These are phyloP conservation scores for Lycium barbarum DNA, from an alignment of 257 asterid genomes.

Conservation along the genomic window DNA sequence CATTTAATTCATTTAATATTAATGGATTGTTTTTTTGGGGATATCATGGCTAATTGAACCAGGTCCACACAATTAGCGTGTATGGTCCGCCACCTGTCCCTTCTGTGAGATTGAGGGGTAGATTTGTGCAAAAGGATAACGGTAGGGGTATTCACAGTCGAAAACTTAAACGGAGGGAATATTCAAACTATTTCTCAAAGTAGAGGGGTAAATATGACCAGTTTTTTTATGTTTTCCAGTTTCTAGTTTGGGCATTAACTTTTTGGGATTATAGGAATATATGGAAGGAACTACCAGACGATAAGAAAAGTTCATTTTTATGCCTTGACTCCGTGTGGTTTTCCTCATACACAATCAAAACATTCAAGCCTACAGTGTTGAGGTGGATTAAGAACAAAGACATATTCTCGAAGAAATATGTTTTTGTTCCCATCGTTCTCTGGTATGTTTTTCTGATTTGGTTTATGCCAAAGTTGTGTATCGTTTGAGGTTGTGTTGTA, in stretches of 20 bases:
- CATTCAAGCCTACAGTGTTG: conserved; percentile 46
- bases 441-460: conserved; percentile 54
- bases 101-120: no score
- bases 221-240: neutral
- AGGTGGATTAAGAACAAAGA: conserved; percentile 57
- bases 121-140: no score
- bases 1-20: no score
- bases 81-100: no score
- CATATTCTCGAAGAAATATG: conserved; percentile 59
- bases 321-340: conserved; percentile 68
- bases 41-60: no score
- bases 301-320: conserved; percentile 47
- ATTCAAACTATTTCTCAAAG: no score
- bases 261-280: conserved; percentile 46
- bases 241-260: neutral
- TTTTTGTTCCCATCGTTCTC: conserved; percentile 67
- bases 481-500: neutral
- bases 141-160: no score
- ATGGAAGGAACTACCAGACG: conserved; percentile 58
- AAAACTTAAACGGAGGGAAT: no score
- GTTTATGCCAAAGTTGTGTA: neutral
- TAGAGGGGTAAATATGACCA: no score
- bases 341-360: conserved; percentile 38
- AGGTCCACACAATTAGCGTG: no score
- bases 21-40: no score